Conservation (phyloP, 306 rosid species). For the Begonia fuchsioides region DNA sequence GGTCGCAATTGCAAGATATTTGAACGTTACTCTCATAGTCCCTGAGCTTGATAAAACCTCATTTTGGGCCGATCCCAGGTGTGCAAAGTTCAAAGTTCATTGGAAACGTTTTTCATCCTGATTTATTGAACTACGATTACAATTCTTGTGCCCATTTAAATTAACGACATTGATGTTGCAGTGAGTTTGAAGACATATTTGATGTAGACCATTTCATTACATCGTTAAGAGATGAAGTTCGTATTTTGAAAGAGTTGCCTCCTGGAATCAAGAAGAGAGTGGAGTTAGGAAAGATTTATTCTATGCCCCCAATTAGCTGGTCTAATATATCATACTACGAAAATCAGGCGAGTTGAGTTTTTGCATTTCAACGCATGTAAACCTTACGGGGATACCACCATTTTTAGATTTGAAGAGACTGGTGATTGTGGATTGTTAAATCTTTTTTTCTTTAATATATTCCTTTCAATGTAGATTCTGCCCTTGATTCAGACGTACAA, state of each 20-base stretch:
- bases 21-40: conserved; percentile 87
- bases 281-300: conserved; percentile 50
- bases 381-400: too few species aligned
- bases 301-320: conserved; percentile 96
- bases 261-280: conserved; percentile 74
- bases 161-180: conserved; percentile 10
- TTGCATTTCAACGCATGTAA: too few species aligned
- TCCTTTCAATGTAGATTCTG: conserved; percentile 39
- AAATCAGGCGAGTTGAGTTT: conserved; percentile 35
- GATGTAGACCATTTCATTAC: conserved; percentile 85
- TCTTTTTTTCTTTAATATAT: conserved; percentile 7
- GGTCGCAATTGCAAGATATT: conserved; percentile 87
- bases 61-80: conserved; percentile 99
- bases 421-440: background rate
- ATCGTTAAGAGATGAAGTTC: conserved; percentile 94
- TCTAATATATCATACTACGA: conserved; percentile 82
- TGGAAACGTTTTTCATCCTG: too few species aligned
- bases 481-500: conserved; percentile 79
- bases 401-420: too few species aligned
- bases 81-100: background rate
- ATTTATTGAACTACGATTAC: too few species aligned
- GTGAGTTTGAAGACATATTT: conserved; percentile 91
- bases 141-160: background rate
- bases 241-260: conserved; percentile 89
- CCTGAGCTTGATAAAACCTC: conserved; percentile 88